Base-by-base conservation (phyloP, 1,284 basidiomycete genomes). In the Ceratobasidium sp. region DNA sequence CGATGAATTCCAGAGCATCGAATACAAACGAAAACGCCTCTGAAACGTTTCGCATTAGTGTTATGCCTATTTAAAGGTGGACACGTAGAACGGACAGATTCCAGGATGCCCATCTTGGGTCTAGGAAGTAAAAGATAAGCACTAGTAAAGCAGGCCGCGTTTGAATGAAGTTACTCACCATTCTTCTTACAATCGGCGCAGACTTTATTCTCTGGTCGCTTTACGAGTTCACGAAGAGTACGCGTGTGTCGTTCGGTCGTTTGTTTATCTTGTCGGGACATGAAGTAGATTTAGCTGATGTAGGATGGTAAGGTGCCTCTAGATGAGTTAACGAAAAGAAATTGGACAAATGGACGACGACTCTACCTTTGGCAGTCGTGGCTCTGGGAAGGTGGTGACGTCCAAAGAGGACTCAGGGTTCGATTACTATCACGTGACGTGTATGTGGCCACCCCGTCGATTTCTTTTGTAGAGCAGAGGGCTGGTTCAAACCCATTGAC, bases 1-100 rank as follows among this genome's bases (percentile, higher is more conserved):
- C 98, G 91, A 82, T 99, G 97, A 73, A 98, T 94, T 41, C 97
- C 97, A n/a, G 96, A 98, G 83, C 97, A 99, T 74, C 97, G 89
- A 77, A 99, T 98, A 81, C 97, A 99, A 47, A 98, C 84, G 80
- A 94, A 98, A 2, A 95, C 92, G 38, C 96, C 96, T 35, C 94
- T 95, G 76, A 28, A 43, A 76, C 21, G 9, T 26, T 74, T 58
- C 44, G 52, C 44, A 50, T 79, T 59, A 78, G 63, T n/a, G 54
- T n/a, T 26, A n/a, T 16, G 7, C 16, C 35, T 57, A 46, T 57
- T 7, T 30, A 41, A 28, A 32, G 73, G 57, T 69, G 61, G 21
- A 44, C 16, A 26, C 41, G 21, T 23, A 54, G 44, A 43, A 80
- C 89, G 78, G 80, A 95, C 90, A 98, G 82, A 81, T 98, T 99